phyloP scores from a whole-genome alignment of 495 filamentous ascomycete genomes.

The Aspergillus conjunctus region DNA sequence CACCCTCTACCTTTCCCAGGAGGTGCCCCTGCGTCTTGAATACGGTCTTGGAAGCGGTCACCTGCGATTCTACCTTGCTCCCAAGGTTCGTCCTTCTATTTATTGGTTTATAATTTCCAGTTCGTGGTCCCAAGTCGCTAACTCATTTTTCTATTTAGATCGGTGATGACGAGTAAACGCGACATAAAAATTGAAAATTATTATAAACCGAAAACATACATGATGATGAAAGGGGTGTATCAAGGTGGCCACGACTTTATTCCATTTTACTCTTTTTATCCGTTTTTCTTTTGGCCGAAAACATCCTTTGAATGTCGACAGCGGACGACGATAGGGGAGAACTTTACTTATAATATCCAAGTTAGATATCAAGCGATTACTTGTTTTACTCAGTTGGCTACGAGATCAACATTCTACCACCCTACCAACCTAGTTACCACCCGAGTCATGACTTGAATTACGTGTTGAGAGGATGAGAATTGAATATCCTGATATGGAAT shows the following conservation, averaged over 20 bases:
- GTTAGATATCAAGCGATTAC: constrained; percentile 31
- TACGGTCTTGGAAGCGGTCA: constrained; percentile 86
- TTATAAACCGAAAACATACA: constrained; percentile 32
- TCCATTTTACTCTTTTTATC: constrained; percentile 29
- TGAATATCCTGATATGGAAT: no score
- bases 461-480: no score
- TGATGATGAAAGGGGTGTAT: constrained; percentile 39
- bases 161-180: constrained; percentile 82
- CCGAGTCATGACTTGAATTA: no score
- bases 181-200: constrained; percentile 20
- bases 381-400: constrained; percentile 12
- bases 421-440: no score
- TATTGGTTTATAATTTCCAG: neutral
- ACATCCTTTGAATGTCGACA: constrained; percentile 28
- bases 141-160: constrained; percentile 55
- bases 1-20: constrained; percentile 89
- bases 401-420: neutral
- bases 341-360: constrained; percentile 27
- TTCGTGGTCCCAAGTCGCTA: constrained; percentile 12
- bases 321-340: constrained; percentile 7
- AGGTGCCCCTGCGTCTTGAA: constrained; percentile 95
- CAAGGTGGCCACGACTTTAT: constrained; percentile 37
- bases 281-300: constrained; percentile 15
- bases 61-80: constrained; percentile 94
- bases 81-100: constrained; percentile 70